Evolutionary conservation across 306 rosid species (phyloP).

Genomic region (Citrullus mucosospermus): DNA sequence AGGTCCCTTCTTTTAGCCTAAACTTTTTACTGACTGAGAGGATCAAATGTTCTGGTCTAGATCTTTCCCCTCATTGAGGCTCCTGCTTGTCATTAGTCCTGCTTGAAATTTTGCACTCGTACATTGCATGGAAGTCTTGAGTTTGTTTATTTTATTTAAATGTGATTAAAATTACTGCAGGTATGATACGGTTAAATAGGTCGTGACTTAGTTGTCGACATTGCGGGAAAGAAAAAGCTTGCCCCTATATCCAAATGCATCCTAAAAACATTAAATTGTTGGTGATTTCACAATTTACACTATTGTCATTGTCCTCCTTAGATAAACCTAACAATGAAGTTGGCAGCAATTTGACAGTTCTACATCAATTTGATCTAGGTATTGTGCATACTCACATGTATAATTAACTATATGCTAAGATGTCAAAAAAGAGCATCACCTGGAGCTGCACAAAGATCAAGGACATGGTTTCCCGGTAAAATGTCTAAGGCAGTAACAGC

Average conservation of each 20-base stretch:
- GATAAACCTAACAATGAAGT: neutral
- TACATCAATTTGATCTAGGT: neutral
- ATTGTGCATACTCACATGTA: neutral
- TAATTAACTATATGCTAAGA: neutral
- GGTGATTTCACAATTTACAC: neutral
- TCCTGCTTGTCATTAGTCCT: neutral
- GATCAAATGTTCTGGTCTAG: neutral
- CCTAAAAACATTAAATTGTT: neutral
- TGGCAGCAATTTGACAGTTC: neutral
- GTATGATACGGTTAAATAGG: neutral
- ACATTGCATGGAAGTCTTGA: neutral
- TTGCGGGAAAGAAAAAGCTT: neutral
- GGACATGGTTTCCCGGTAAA: constrained; percentile 68
- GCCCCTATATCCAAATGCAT: neutral
- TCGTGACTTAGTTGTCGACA: neutral
- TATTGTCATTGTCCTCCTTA: neutral
- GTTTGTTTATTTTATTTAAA: neutral
- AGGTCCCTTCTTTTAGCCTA: neutral
- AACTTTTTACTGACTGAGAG: neutral
- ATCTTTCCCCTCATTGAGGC: neutral
- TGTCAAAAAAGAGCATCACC: constrained; percentile 22
- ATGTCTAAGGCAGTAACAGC: constrained; percentile 67
- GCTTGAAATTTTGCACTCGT: neutral
- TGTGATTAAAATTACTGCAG: neutral
- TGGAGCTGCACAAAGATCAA: constrained; percentile 98